Evolutionary conservation across 1,284 basidiomycete genomes (phyloP).

Genomic region (Heterobasidion irregulare): DNA sequence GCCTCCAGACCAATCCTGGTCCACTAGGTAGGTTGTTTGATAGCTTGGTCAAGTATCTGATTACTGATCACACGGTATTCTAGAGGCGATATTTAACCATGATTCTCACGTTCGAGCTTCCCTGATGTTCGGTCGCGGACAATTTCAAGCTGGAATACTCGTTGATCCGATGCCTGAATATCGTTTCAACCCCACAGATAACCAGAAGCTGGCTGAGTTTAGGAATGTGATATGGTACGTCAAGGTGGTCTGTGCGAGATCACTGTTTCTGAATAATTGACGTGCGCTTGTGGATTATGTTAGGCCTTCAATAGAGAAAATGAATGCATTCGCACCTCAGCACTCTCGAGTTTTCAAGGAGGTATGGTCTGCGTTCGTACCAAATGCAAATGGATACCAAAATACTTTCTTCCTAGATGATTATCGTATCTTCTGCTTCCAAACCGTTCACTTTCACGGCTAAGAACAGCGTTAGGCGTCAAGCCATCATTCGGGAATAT

Average conservation of each 20-base stretch:
- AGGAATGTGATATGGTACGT: constrained; percentile 23
- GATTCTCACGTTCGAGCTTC: constrained; percentile 18
- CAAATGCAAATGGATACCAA: not conserved
- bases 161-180: constrained; percentile 21
- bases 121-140: constrained; percentile 31
- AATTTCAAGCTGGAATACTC: constrained; percentile 26
- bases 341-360: constrained; percentile 31
- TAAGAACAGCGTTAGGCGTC: constrained; percentile 22
- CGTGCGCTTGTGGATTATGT: no score
- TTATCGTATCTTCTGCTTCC: constrained; percentile 15
- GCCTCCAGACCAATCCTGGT: constrained; percentile 26
- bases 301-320: constrained; percentile 26
- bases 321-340: constrained; percentile 28
- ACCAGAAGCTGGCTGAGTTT: constrained; percentile 15
- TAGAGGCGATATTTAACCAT: constrained; percentile 15
- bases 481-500: constrained; percentile 22
- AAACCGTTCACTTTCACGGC: constrained; percentile 25
- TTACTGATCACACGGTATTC: not conserved
- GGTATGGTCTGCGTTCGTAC: not conserved
- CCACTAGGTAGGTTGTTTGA: constrained; percentile 16
- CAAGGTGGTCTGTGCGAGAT: not conserved
- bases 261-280: no score
- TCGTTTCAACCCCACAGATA: constrained; percentile 18
- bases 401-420: constrained; percentile 16
- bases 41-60: not conserved